These are phyloP conservation scores for Exserohilum turcica DNA, from an alignment of 2,329 filamentous ascomycete genomes.

Conservation along the genomic window DNA sequence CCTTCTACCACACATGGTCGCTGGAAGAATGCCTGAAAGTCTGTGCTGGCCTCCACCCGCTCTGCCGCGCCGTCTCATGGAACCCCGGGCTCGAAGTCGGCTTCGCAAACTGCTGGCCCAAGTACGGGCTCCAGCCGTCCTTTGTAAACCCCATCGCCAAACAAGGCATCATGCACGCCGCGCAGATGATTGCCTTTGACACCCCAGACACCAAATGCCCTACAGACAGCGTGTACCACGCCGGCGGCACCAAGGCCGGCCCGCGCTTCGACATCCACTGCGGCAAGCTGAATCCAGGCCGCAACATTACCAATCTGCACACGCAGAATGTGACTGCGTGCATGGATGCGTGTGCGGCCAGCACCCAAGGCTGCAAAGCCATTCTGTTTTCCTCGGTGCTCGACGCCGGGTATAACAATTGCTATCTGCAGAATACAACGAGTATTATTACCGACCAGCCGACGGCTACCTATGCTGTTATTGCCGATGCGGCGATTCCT, in stretches of 20 bases:
- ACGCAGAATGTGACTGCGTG: conserved; percentile 35
- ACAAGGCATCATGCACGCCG: conserved; percentile 30
- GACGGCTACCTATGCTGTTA: conserved; percentile 28
- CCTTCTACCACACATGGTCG: conserved; percentile 35
- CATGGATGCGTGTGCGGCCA: conserved; percentile 37
- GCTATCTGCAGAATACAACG: conserved; percentile 42
- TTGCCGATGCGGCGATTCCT: conserved; percentile 14
- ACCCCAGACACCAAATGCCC: conserved; percentile 30
- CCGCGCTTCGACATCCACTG: conserved; percentile 39
- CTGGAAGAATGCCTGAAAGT: conserved; percentile 36
- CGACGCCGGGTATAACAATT: conserved; percentile 36
- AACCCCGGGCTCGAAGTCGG: conserved; percentile 36
- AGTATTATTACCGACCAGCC: conserved; percentile 23
- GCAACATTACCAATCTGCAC: conserved; percentile 39
- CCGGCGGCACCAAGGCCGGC: conserved; percentile 8
- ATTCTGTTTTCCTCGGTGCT: conserved; percentile 35
- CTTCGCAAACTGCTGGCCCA: conserved; percentile 43
- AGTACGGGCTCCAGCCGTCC: conserved; percentile 20
- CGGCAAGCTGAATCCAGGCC: conserved; percentile 34
- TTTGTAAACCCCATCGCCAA: conserved; percentile 13
- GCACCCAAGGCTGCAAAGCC: conserved; percentile 30
- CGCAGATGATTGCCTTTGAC: conserved; percentile 33
- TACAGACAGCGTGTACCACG: conserved; percentile 15
- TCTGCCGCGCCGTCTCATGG: conserved; percentile 38
- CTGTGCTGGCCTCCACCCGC: conserved; percentile 36